phyloP scores from a whole-genome alignment of 129 eudicot genomes.

The Saussurea involucrata region DNA sequence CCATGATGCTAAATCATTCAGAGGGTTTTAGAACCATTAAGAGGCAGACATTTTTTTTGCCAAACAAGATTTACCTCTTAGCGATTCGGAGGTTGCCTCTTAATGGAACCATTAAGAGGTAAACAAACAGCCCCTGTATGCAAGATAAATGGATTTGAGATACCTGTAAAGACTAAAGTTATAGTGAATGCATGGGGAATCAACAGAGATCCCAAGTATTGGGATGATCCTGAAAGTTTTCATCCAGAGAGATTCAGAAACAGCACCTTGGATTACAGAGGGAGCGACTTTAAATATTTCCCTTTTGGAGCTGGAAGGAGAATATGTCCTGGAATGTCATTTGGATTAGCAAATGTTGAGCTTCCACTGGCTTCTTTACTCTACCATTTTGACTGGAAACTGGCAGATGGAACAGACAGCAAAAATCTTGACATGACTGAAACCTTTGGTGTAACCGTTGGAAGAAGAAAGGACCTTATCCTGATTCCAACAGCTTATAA shows the following conservation, averaged over 20 bases:
- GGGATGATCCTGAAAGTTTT: conserved; percentile 21
- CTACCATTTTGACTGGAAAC: conserved; percentile 46
- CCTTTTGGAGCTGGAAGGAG: conserved; percentile 26
- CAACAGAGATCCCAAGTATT: conserved; percentile 4
- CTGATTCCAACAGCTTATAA: conserved; percentile 28
- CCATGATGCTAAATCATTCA: no score
- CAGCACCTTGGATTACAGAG: conserved; percentile 14
- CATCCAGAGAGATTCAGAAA: conserved; percentile 17
- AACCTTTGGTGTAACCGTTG: conserved; percentile 19
- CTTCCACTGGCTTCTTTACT: conserved; percentile 19
- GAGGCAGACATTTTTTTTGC: no score
- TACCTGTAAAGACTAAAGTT: conserved; percentile 12
- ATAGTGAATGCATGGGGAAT: conserved; percentile 20
- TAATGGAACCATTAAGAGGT: no score
- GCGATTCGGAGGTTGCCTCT: no score
- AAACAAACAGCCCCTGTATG: no score
- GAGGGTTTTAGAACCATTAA: no score
- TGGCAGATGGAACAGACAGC: conserved; percentile 27
- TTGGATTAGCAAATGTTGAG: conserved; percentile 11
- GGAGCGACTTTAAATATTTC: conserved; percentile 4
- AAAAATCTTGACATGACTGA: conserved; percentile 44
- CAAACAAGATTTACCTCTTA: no score
- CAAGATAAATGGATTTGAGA: conserved; percentile 5
- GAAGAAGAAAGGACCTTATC: conserved; percentile 34
- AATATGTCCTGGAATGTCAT: conserved; percentile 21